Conservation (phyloP, 1,284 basidiomycete genomes). For the Ganoderma sinense region DNA sequence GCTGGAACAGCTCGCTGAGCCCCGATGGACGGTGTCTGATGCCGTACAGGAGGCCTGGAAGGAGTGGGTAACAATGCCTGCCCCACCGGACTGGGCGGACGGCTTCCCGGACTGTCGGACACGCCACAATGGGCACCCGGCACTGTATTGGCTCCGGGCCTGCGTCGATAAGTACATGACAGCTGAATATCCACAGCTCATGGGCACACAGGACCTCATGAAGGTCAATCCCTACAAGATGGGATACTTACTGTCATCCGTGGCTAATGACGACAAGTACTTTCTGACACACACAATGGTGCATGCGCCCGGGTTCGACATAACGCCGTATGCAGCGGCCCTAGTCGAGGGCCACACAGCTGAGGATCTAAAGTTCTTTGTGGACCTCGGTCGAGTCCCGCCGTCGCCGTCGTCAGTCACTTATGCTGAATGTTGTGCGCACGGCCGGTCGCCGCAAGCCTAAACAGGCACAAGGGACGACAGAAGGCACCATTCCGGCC, state of each 20-base stretch:
- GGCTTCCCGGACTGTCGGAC: neutral
- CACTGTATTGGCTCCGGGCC: neutral
- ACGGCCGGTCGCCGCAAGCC: too few relatives aligned
- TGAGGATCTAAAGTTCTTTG: too few relatives aligned
- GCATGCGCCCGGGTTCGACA: too few relatives aligned
- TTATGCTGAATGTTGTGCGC: too few relatives aligned
- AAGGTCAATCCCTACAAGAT: neutral
- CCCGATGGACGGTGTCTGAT: neutral
- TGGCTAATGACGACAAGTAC: too few relatives aligned
- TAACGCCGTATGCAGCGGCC: too few relatives aligned
- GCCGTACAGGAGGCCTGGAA: neutral
- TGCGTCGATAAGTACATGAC: neutral
- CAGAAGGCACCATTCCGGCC: neutral
- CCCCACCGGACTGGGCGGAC: neutral
- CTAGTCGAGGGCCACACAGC: too few relatives aligned
- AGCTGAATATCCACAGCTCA: neutral
- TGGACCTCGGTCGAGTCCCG: too few relatives aligned
- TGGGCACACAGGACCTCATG: neutral
- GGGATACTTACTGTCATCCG: too few relatives aligned
- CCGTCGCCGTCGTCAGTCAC: too few relatives aligned
- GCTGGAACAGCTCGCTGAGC: neutral
- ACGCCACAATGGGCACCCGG: neutral
- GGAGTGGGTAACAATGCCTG: neutral
- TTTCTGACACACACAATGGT: too few relatives aligned
- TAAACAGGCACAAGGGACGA: too few relatives aligned